Evolutionary conservation across 1,284 basidiomycete species (phyloP), one percentile per base, ranked within the genome.

Genomic region (Calocybe gambosa): DNA sequence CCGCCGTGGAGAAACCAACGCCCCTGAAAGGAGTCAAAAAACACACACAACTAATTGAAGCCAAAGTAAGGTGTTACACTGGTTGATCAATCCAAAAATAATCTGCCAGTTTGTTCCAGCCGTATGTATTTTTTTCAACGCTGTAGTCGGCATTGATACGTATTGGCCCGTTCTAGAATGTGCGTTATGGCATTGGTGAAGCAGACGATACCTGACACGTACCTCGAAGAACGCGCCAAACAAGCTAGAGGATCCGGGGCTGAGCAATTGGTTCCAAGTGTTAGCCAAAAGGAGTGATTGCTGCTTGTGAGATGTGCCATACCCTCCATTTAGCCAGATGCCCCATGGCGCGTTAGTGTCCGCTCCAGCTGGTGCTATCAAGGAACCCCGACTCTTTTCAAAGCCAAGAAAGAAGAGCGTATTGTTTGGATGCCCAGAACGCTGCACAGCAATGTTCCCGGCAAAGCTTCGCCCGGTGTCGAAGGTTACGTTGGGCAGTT

Each of bases 271-370:
- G 26, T 15, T 20, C 39, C 13, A 3, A n/a, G 50, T 35, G n/a
- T 39, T 13, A 44, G 20, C 19, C 41, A 16, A 13, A 37, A 13
- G 39, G 29, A 20, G 10, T 29, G 3, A 10, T 29, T 34, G 31
- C 5, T 43, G 36, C 16, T 19, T 37, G 39, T 43, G 15, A 38
- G 39, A 43, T 16, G 20, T 28, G 36, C 31, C 75, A 53, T 60
- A 81, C 73, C 83, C 83, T 61, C 84, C 83, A 53, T 86, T 85
- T 20, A 88, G 60, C 83, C 83, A 88, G 40, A 87, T 82, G 7
- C 75, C 75, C 85, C 85, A 87, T 1, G 85, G 84, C 34, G 75
- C 66, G n/a, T 66, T 59, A 45, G 65, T 63, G 12, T 47, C 59
- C 20, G 54, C 55, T 19, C 55, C 42, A 5, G 62, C 54, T 39